phyloP scores from a whole-genome alignment of 306 rosid species.

The Quercus suber region DNA sequence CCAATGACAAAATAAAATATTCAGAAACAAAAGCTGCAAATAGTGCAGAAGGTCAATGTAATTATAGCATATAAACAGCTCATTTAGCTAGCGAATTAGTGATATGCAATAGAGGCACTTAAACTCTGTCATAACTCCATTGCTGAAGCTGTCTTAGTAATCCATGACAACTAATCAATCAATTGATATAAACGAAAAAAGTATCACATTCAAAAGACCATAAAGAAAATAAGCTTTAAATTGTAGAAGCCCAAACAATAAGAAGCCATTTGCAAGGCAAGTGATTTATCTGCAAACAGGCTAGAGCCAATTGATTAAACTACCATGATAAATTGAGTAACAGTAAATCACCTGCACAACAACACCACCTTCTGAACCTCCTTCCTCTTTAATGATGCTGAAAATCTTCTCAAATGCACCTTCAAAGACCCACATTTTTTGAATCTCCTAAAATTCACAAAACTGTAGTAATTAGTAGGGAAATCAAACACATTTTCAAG shows the following conservation, averaged over 20 bases:
- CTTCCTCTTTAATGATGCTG: conserved; percentile 90
- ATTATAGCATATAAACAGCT: not conserved
- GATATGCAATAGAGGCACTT: conserved; percentile 4
- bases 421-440: conserved; percentile 94
- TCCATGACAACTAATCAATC: not conserved
- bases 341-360: conserved; percentile 81
- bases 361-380: conserved; percentile 95
- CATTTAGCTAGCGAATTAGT: not conserved
- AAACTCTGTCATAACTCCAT: conserved; percentile 3
- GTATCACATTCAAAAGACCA: too few relatives aligned
- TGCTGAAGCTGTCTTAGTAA: not conserved
- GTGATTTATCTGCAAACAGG: not conserved
- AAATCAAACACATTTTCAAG: not conserved
- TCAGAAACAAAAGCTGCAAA: not conserved
- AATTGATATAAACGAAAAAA: too few relatives aligned
- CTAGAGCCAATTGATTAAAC: conserved; percentile 18
- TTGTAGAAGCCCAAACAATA: not conserved
- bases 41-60: not conserved
- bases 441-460: conserved; percentile 76
- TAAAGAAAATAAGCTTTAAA: not conserved
- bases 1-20: not conserved
- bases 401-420: conserved; percentile 94
- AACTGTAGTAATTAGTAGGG: conserved; percentile 18
- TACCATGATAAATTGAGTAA: not conserved
- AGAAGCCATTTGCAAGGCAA: not conserved